Percentiles rank a stretch among this genome's conserved stretches.
Evolutionary conservation across 768 basidiomycete genomes (phyloP).

Genomic region (Termitomyces sp.): DNA sequence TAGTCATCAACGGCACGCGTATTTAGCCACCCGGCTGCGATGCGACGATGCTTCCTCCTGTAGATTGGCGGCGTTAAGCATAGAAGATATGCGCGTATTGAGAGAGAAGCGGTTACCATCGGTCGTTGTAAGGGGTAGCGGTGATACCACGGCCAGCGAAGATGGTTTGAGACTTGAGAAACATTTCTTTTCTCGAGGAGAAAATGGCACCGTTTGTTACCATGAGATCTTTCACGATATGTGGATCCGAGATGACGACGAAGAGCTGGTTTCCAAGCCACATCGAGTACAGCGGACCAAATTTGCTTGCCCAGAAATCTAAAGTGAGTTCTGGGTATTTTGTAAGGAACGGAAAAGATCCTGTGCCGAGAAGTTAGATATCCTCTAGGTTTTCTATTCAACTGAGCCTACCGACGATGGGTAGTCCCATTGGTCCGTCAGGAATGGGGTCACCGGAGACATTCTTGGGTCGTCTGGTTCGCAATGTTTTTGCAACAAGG

Average conservation of each 20-base stretch:
- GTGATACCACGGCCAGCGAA: constrained; percentile 40
- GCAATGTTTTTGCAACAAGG: constrained; percentile 10
- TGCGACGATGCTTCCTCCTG: constrained; percentile 38
- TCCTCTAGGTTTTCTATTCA: not conserved
- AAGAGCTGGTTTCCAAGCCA: constrained; percentile 45
- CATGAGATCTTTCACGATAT: constrained; percentile 38
- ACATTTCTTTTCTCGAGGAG: constrained; percentile 41
- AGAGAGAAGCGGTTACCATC: constrained; percentile 22
- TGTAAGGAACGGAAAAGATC: constrained; percentile 34
- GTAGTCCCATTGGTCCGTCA: constrained; percentile 18
- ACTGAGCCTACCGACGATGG: constrained; percentile 16
- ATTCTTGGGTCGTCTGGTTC: constrained; percentile 9
- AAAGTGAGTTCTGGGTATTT: constrained; percentile 38
- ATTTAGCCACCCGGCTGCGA: constrained; percentile 29
- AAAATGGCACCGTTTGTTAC: constrained; percentile 41
- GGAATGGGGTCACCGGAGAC: constrained; percentile 17
- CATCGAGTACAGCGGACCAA: constrained; percentile 39
- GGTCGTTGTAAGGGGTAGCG: constrained; percentile 37
- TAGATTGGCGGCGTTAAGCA: constrained; percentile 6
- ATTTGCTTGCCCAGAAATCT: constrained; percentile 37
- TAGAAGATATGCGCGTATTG: not conserved
- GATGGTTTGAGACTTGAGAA: constrained; percentile 40
- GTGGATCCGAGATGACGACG: constrained; percentile 39
- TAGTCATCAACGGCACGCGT: constrained; percentile 30
- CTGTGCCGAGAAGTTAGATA: constrained; percentile 7